Conservation (phyloP, 495 filamentous ascomycete species). For the Aspergillus affinis region DNA sequence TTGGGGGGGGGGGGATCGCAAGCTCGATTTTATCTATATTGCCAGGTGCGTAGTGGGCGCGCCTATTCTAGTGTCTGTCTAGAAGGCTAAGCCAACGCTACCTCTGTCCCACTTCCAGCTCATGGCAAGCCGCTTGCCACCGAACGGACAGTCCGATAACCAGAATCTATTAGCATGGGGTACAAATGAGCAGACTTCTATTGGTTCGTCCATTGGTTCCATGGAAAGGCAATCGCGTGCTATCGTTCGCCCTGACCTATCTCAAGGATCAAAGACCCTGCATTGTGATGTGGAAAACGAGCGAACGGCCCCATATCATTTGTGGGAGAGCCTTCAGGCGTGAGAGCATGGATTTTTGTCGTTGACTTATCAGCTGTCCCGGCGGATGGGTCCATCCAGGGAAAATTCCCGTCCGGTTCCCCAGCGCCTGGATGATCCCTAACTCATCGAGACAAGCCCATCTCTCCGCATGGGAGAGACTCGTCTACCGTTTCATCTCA, state of each 20-base stretch:
- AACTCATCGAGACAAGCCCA: neutral
- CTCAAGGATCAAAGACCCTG: neutral
- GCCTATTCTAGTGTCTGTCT: neutral
- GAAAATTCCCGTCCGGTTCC: neutral
- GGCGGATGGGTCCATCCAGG: neutral
- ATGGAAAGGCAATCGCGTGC: neutral
- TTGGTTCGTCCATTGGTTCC: neutral
- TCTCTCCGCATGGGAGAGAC: no score
- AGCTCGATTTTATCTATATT: neutral
- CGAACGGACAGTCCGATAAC: neutral
- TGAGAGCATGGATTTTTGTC: neutral
- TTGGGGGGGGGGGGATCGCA: neutral
- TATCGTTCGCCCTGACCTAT: neutral
- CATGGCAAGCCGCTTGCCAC: neutral
- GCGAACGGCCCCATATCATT: neutral
- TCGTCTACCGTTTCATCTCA: neutral
- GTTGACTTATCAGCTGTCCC: neutral
- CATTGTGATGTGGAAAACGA: neutral
- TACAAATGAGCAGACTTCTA: neutral
- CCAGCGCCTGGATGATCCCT: neutral
- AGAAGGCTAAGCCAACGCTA: neutral
- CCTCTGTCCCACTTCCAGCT: neutral
- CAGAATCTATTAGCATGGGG: neutral
- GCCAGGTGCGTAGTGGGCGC: neutral
- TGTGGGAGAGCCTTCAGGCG: neutral